Evolutionary conservation across 139 green algal genomes (phyloP).

Genomic region (Medakamo hakoo): DNA sequence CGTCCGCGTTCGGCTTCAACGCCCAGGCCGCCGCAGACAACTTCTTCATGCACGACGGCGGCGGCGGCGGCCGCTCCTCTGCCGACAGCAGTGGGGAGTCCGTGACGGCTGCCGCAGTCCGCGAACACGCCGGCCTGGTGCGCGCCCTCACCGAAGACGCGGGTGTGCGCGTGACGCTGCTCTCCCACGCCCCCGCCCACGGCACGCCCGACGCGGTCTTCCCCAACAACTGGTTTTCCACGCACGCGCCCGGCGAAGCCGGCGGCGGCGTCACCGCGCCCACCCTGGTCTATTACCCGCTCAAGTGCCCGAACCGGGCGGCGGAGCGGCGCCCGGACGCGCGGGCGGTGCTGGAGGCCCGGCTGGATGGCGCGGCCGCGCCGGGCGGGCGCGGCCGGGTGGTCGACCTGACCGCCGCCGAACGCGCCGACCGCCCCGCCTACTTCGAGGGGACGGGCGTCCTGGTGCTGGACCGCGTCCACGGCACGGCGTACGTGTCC

Average conservation of each 20-base stretch:
- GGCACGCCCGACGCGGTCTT: slow-evolving; percentile 87
- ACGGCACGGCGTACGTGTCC: slow-evolving; percentile 76
- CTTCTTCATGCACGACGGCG: slow-evolving; percentile 63
- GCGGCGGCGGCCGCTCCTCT: slow-evolving; percentile 5
- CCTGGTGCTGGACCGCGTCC: slow-evolving; percentile 77
- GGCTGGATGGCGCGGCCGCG: too few relatives aligned
- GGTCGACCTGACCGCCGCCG: slow-evolving; percentile 43
- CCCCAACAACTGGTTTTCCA: slow-evolving; percentile 95
- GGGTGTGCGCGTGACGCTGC: slow-evolving; percentile 26
- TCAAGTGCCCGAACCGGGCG: slow-evolving; percentile 76
- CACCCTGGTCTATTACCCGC: slow-evolving; percentile 81
- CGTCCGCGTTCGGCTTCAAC: slow-evolving; percentile 91
- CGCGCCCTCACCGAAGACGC: slow-evolving; percentile 59
- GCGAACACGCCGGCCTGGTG: slow-evolving; percentile 62
- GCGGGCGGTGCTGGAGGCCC: slow-evolving; percentile 28
- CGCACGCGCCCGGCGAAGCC: slow-evolving; percentile 30
- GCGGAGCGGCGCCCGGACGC: slow-evolving; percentile 64
- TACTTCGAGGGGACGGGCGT: slow-evolving; percentile 82
- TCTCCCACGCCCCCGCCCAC: slow-evolving; percentile 54
- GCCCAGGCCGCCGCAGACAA: slow-evolving; percentile 79
- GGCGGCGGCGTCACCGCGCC: slow-evolving; percentile 22
- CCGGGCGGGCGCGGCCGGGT: slow-evolving; percentile 42
- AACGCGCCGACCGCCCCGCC: slow-evolving; percentile 19
- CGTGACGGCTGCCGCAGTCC: slow-evolving; percentile 32
- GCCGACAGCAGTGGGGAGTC: slow-evolving; percentile 12